Conservation (phyloP, 106 monocot genomes). For the Dendrobium officinale region DNA sequence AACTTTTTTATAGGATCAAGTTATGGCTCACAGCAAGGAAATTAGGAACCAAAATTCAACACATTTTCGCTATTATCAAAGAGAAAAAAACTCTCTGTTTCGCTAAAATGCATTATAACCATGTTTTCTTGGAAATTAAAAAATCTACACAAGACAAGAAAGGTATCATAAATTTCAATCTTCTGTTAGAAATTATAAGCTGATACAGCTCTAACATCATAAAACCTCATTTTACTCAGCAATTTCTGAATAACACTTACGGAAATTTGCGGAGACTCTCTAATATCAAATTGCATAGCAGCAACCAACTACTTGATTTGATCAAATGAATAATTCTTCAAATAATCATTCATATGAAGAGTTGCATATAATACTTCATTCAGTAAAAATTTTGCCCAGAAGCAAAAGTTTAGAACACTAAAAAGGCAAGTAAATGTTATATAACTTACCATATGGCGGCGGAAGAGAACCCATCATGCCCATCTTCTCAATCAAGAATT, state of each 20-base stretch:
- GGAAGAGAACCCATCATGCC: constrained; percentile 99
- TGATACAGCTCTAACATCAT: not conserved
- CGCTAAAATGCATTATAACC: not conserved
- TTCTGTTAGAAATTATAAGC: not conserved
- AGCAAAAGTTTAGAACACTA: not conserved
- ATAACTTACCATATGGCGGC: constrained; percentile 73
- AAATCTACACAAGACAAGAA: not conserved
- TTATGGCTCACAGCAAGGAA: not conserved
- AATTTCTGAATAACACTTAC: not conserved
- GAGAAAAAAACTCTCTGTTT: not conserved
- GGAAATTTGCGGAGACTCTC: not conserved
- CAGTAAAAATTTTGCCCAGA: not conserved
- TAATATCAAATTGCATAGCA: not conserved
- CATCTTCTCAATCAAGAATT: constrained; percentile 96
- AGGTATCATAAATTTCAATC: not conserved
- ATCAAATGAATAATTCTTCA: not conserved
- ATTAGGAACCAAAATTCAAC: not conserved
- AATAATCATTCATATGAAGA: not conserved
- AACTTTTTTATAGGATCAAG: not conserved
- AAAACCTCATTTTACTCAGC: not conserved
- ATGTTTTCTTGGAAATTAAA: not conserved
- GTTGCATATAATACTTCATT: not conserved
- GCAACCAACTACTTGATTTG: not conserved
- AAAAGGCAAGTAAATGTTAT: not conserved
- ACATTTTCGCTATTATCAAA: not conserved